A percentile compares a stretch with the other conserved stretches of the same genome.
These are phyloP conservation scores for Marasmius sp. DNA, from an alignment of 1,284 basidiomycete genomes.

Conservation along the genomic window DNA sequence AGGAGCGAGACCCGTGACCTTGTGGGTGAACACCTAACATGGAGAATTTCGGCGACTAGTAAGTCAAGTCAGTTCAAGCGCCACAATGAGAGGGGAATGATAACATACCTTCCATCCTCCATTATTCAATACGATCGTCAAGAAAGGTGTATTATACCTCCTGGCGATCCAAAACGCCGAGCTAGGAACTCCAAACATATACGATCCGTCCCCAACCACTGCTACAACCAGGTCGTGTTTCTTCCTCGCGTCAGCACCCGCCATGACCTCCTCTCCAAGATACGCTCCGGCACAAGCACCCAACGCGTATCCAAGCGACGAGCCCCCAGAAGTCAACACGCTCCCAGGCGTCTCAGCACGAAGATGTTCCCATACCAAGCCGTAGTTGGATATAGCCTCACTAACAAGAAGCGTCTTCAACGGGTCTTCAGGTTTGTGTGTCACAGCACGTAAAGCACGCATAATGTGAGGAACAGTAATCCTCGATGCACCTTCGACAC, in stretches of 20 bases:
- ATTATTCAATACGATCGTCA: slow-evolving; percentile 71
- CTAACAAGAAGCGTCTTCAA: slow-evolving; percentile 53
- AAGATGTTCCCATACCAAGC: slow-evolving; percentile 55
- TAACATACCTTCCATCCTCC: slow-evolving; percentile 61
- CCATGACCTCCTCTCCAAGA: slow-evolving; percentile 38
- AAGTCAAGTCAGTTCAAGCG: not conserved
- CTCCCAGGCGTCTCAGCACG: slow-evolving; percentile 51
- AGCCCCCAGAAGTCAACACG: slow-evolving; percentile 55
- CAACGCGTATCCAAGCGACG: slow-evolving; percentile 65
- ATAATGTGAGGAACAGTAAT: slow-evolving; percentile 52
- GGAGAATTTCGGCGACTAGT: slow-evolving; percentile 57
- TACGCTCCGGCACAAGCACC: slow-evolving; percentile 61
- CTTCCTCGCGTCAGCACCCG: slow-evolving; percentile 6
- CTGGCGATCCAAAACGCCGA: slow-evolving; percentile 72
- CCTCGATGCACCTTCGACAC: slow-evolving; percentile 3
- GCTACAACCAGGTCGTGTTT: slow-evolving; percentile 51
- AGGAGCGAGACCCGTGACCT: slow-evolving; percentile 48
- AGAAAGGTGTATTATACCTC: slow-evolving; percentile 68
- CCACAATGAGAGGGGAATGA: not conserved
- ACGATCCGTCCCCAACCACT: slow-evolving; percentile 70
- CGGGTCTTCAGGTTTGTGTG: slow-evolving; percentile 34
- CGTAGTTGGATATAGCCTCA: slow-evolving; percentile 62
- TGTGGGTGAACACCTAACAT: slow-evolving; percentile 65
- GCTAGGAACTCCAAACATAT: slow-evolving; percentile 64
- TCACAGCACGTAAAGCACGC: slow-evolving; percentile 42